Base-by-base conservation (phyloP, 2,329 filamentous ascomycete genomes). In the Sclerotinia trifoliorum region DNA sequence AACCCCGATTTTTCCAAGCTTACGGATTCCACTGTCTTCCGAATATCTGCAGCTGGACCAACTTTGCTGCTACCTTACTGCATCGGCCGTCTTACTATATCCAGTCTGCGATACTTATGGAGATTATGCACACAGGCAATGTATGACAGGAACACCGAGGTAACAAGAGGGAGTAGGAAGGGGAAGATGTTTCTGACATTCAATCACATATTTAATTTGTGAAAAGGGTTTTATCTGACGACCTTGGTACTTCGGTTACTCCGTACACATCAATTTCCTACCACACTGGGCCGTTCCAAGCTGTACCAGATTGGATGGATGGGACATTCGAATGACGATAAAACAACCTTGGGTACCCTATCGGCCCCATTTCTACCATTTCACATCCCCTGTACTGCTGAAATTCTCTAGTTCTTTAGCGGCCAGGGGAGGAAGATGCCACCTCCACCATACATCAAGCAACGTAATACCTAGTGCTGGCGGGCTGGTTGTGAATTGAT, bases 331-430 rank as follows among this genome's bases (percentile, higher is more conserved):
- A 35, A 55, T 55, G 29, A 29, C 10, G 29, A 56, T 15, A 21
- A 46, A 35, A 62, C 21, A 32, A 49, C 39, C 56, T 39, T 46
- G 5, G 24, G 39, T 11, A 19, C 24, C 56, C 56, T 24, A 44
- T 24, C 35, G 10, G 19, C 29, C 54, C 8, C 39, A 29, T 21
- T 29, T 60, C 6, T 42, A 15, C 15, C 39, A 17, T 17, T 17
- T 42, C 5, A 60, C 29, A 26, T 26, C 26, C 61, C 61, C 24
- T 64, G 61, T 42, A 29, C 61, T 54, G 61, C 61, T 64, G 61
- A 64, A 54, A 54, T 35, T 42, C n/a, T 39, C 21, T n/a, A 32
- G n/a, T 46, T 21, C 60, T 24, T 32, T n/a, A 51, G n/a, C 19
- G 54, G 15, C 29, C 54, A 39, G 29, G 1, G 21, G 54, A n/a